These are phyloP conservation scores for Didymella keratinophila DNA, from an alignment of 2,329 filamentous ascomycete genomes.

Conservation along the genomic window DNA sequence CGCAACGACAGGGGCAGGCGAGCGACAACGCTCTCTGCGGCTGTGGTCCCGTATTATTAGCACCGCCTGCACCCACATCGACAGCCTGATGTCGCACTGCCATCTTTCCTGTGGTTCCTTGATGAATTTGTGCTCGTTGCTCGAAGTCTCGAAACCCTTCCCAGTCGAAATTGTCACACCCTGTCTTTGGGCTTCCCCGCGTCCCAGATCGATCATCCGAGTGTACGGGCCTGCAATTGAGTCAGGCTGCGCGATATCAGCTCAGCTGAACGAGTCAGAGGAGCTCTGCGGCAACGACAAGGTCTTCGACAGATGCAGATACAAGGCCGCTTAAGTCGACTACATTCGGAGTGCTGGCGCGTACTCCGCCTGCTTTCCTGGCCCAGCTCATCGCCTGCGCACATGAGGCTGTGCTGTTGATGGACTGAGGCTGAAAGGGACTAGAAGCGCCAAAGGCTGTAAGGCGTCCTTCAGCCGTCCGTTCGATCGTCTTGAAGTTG, in stretches of 20 bases:
- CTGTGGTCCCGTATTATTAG: constrained; percentile 18
- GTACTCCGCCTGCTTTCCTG: background rate
- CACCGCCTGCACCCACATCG: constrained; percentile 5
- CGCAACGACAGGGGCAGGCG: constrained; percentile 22
- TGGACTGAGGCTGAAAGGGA: constrained; percentile 28
- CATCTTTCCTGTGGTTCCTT: background rate
- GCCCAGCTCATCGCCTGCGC: background rate
- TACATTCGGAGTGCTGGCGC: background rate
- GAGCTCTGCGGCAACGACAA: background rate
- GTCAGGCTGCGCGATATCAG: background rate
- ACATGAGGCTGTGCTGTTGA: background rate
- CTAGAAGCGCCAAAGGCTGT: constrained; percentile 23
- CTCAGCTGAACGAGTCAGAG: background rate
- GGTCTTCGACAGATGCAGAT: background rate
- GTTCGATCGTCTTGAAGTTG: background rate
- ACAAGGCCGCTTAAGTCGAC: background rate
- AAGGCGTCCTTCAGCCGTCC: constrained; percentile 27
- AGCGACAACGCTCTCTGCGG: constrained; percentile 17
- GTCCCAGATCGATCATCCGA: constrained; percentile 4
- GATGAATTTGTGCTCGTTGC: background rate
- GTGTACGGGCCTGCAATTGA: background rate
- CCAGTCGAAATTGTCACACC: background rate
- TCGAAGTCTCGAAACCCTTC: background rate
- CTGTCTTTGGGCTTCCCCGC: background rate
- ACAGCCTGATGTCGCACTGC: constrained; percentile 11